Percentiles rank a stretch among this genome's conserved stretches.
These are phyloP conservation scores for Coemansia sp. DNA, from an alignment of 192 early-diverging fungal genomes.

Conservation along the genomic window DNA sequence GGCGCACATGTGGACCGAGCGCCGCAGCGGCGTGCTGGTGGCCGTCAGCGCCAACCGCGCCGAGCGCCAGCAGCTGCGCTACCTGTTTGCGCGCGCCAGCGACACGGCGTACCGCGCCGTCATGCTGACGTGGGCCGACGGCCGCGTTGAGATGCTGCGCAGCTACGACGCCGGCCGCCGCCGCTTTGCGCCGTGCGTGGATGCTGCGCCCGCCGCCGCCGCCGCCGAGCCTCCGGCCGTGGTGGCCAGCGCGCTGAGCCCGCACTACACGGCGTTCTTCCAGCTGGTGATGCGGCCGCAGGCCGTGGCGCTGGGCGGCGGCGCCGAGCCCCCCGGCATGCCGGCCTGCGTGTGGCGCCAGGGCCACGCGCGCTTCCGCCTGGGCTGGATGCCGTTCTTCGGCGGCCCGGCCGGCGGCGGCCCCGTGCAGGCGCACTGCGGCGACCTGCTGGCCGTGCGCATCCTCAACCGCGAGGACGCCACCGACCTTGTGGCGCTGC, in stretches of 20 bases:
- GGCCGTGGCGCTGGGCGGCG: slow-evolving; percentile 24
- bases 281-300: slow-evolving; percentile 40
- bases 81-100: slow-evolving; percentile 47
- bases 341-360: slow-evolving; percentile 42
- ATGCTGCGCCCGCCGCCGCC: slow-evolving; percentile 14
- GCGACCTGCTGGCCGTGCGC: slow-evolving; percentile 49
- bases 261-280: slow-evolving; percentile 47
- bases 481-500: slow-evolving; percentile 46
- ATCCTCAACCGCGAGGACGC: slow-evolving; percentile 51
- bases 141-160: slow-evolving; percentile 49
- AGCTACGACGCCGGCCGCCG: slow-evolving; percentile 33
- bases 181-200: slow-evolving; percentile 39
- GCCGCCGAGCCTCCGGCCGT: slow-evolving; percentile 21
- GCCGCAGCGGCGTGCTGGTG: slow-evolving; percentile 34
- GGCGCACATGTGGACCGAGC: slow-evolving; percentile 42
- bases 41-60: slow-evolving; percentile 47
- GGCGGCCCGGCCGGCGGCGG: slow-evolving; percentile 17
- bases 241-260: slow-evolving; percentile 45
- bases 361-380: slow-evolving; percentile 37
- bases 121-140: slow-evolving; percentile 51
- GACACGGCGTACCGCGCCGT: slow-evolving; percentile 51
- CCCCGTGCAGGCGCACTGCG: slow-evolving; percentile 43
- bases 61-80: slow-evolving; percentile 54
- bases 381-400: slow-evolving; percentile 52
- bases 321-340: slow-evolving; percentile 8